phyloP scores from a whole-genome alignment of 1,139 yeast species.

The Geotrichum siamense region DNA sequence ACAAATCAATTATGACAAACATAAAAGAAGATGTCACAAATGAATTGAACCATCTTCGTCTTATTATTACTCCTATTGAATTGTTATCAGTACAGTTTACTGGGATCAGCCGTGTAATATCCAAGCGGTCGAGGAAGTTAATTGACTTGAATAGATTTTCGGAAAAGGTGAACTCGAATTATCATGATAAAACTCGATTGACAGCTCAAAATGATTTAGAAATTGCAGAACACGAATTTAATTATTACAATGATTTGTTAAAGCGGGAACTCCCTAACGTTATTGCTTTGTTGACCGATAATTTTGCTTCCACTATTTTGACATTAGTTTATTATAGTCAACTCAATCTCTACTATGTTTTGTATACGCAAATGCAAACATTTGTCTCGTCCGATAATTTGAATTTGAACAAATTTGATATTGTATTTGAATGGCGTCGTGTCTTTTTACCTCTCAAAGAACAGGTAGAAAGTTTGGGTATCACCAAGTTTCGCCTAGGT shows the following conservation, averaged over 20 bases:
- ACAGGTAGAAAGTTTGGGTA: constrained; percentile 73
- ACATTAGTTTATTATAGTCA: constrained; percentile 96
- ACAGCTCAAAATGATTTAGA: constrained; percentile 82
- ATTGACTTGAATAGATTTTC: constrained; percentile 71
- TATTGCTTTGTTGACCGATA: constrained; percentile 72
- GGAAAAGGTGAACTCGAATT: constrained; percentile 27
- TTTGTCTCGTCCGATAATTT: constrained; percentile 36
- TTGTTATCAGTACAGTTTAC: constrained; percentile 77
- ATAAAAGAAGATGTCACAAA: background rate
- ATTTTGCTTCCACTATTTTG: constrained; percentile 85
- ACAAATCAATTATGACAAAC: background rate
- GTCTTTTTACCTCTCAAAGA: constrained; percentile 57
- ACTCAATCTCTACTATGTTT: constrained; percentile 86
- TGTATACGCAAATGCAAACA: constrained; percentile 86
- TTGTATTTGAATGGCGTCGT: constrained; percentile 63
- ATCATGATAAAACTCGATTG: constrained; percentile 84
- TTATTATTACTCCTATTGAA: constrained; percentile 79
- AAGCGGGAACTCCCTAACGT: constrained; percentile 81
- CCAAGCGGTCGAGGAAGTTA: constrained; percentile 91
- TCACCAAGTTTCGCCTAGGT: constrained; percentile 84
- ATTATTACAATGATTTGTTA: constrained; percentile 89
- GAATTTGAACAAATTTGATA: constrained; percentile 41
- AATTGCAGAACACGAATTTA: constrained; percentile 89
- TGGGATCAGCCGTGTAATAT: constrained; percentile 81
- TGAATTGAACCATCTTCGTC: background rate